Conservation (phyloP, 2,329 filamentous ascomycete species). For the Colletotrichum sp. region DNA sequence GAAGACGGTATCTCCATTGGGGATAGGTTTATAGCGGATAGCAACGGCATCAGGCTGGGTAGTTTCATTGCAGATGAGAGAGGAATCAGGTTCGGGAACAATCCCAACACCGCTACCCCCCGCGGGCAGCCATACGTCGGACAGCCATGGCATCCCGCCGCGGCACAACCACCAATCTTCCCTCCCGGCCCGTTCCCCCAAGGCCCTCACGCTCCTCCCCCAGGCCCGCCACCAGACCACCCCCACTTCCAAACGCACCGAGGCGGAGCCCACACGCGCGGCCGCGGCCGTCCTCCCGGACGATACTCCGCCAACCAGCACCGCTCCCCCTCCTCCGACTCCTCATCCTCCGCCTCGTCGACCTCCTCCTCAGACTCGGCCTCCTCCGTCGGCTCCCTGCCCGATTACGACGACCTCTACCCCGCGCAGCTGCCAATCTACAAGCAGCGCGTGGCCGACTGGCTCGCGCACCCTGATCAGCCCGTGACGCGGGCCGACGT, state of each 20-base stretch:
- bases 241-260: not conserved
- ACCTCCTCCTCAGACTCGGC: slow-evolving; percentile 38
- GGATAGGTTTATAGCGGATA: slow-evolving; percentile 46
- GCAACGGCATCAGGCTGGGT: slow-evolving; percentile 51
- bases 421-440: slow-evolving; percentile 54
- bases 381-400: slow-evolving; percentile 56
- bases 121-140: slow-evolving; percentile 7
- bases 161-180: not conserved
- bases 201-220: not conserved
- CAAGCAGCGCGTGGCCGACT: slow-evolving; percentile 47
- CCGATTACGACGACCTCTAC: slow-evolving; percentile 55
- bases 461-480: slow-evolving; percentile 55
- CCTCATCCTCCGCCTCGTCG: slow-evolving; percentile 38
- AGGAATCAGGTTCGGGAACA: slow-evolving; percentile 36
- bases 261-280: slow-evolving; percentile 10
- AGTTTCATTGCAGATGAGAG: slow-evolving; percentile 45
- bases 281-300: not conserved
- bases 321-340: slow-evolving; percentile 37
- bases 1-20: slow-evolving; percentile 49
- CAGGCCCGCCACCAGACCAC: slow-evolving; percentile 19
- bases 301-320: slow-evolving; percentile 21
- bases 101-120: slow-evolving; percentile 1
- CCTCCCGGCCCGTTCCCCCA: not conserved
- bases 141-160: not conserved
- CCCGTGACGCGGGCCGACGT: slow-evolving; percentile 52